These are phyloP conservation scores for Cordyceps tenuipes DNA, from an alignment of 2,329 filamentous ascomycete species.

Conservation along the genomic window DNA sequence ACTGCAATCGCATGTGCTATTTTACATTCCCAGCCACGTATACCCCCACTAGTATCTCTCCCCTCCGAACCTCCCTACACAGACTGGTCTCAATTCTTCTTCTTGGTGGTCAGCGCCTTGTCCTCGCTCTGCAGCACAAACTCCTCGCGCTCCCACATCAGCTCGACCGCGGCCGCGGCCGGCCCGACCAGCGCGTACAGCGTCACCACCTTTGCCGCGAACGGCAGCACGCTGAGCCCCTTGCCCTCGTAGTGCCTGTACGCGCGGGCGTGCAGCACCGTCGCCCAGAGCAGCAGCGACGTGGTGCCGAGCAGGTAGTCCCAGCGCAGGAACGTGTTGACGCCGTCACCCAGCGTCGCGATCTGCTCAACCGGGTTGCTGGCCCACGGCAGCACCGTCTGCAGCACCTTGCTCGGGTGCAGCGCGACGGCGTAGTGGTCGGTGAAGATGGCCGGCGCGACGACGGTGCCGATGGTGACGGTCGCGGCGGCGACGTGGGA, in stretches of 20 bases:
- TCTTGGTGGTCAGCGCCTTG: conserved; percentile 1
- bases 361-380: conserved; percentile 10
- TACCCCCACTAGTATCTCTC: neutral
- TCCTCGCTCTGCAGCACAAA: conserved; percentile 12
- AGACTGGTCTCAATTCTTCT: conserved; percentile 6
- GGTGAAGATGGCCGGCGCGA: conserved; percentile 13
- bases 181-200: conserved; percentile 14
- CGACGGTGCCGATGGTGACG: conserved; percentile 7
- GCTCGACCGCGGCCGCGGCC: conserved; percentile 14
- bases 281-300: conserved; percentile 15
- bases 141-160: conserved; percentile 19
- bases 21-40: neutral
- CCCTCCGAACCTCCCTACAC: neutral
- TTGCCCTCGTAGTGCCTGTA: conserved; percentile 6
- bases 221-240: neutral
- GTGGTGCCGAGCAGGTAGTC: conserved; percentile 16
- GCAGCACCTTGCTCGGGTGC: conserved; percentile 15
- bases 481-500: conserved; percentile 12
- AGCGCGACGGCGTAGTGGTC: conserved; percentile 4
- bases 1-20: neutral
- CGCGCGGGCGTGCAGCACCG: conserved; percentile 12
- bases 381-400: conserved; percentile 14
- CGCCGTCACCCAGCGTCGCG: conserved; percentile 14
- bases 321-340: conserved; percentile 15
- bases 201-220: conserved; percentile 5